Base-by-base conservation (phyloP, 176 grass and related monocot species). In the Eleusine indica region DNA sequence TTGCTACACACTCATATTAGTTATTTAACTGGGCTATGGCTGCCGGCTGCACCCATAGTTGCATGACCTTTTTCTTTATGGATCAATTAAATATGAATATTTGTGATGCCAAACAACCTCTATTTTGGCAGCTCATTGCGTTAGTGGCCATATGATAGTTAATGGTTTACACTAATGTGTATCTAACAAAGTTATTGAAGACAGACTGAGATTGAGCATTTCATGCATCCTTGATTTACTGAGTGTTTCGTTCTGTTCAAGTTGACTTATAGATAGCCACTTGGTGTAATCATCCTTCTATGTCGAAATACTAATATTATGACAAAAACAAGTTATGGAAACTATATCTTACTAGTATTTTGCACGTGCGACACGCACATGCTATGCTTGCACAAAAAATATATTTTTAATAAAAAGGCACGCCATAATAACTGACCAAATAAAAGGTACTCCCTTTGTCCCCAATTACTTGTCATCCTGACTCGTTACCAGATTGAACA, bases 361-460 rank as follows among this genome's bases (percentile, higher is more conserved):
- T 25, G 71, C 89, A 89, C 81, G 90, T 92, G 89, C 13, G 61
- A 39, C 8, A 52, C n/a, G 29, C 16, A 56, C 54, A 16, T 80
- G 32, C 32, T 35, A 35, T 35, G 32, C 32, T 35, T 35, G 32
- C 32, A 35, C 32, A 35, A 35, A 35, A 35, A 35, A 35, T 35
- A 35, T 35, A 2, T 35, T 35, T 35, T 35, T 35, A 35, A 35
- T 35, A 35, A 35, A 35, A 35, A 2, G 2, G 32, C 32, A 35
- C 2, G 32, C 2, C 32, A 35, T 35, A 35, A 35, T 35, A 35
- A 35, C 32, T 35, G 32, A 35, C 32, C 32, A 35, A 35, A 35
- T 35, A 35, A 35, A 35, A 1, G 32, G 2, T 35, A 35, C 32
- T 35, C 32, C 32, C 32, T 35, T 2, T 35, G 32, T 35, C 32